Base-by-base conservation (phyloP, 192 early-diverging fungal genomes). In the Coemansia sp. region DNA sequence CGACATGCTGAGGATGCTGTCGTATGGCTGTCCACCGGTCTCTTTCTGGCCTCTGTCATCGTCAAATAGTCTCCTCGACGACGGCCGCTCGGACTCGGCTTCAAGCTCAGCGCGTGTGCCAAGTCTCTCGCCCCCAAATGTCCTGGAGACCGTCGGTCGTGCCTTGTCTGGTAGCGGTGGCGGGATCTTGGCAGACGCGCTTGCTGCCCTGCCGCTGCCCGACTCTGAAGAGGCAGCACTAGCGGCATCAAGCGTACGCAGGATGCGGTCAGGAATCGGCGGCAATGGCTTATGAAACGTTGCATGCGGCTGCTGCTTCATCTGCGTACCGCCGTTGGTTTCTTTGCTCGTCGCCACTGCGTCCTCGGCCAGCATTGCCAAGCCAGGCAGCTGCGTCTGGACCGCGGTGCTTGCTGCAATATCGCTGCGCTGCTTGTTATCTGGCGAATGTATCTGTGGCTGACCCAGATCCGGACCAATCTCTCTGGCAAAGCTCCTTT, bases 91-190 rank as follows among this genome's bases (percentile, higher is more conserved):
- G 11, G 49, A 18, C 11, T 71, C 74, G 0, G 66, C 74, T 4
- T 65, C 66, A 6, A 76, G 47, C 15, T 72, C 74, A 0, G 74
- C 71, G 6, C 65, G 71, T 15, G 67, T 69, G 21, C 18, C 54
- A 12, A 77, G 68, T 32, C 67, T 63, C 57, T 77, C 67, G 19
- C 66, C 72, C 2, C 48, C 72, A 19, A 82, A 67, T 3, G 39
- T 66, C 48, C 43, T 65, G 5, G 80, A 75, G n/a, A 82, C 22
- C 62, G 39, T 49, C 22, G 80, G 80, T 1, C 80, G 67, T 48
- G 65, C 74, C 54, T 67, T 73, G 22, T 43, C 58, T 3, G 80
- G 80, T 47, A 82, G 68, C 36, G 73, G 70, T 21, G 79, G 74
- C 41, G 71, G 68, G n/a, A 49, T 21, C 61, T 47, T 62, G 43